phyloP scores from a whole-genome alignment of 2,329 filamentous ascomycete genomes.

The Penicillium verrucosum region DNA sequence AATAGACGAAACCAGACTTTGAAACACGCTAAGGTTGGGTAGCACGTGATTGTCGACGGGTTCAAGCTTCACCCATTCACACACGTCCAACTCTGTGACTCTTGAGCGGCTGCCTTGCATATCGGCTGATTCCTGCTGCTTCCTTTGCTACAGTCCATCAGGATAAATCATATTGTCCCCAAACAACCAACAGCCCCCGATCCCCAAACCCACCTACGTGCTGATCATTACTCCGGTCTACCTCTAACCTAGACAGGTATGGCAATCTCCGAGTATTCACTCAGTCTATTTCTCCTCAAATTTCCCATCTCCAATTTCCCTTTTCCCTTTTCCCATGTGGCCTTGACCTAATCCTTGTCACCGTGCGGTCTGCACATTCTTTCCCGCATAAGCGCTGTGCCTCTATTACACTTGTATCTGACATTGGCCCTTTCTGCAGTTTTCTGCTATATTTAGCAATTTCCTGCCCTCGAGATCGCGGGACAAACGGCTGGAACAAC shows the following conservation, averaged over 20 bases:
- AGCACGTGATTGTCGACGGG: conserved; percentile 6
- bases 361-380: conserved; percentile 1
- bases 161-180: neutral
- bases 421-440: conserved; percentile 25
- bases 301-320: neutral
- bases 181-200: neutral
- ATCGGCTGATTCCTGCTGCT: conserved; percentile 6
- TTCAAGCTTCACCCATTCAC: conserved; percentile 20
- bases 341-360: neutral
- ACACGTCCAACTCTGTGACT: conserved; percentile 9
- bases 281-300: conserved; percentile 8
- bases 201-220: conserved; percentile 5
- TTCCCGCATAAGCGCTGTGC: conserved; percentile 20
- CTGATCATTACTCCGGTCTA: conserved; percentile 25
- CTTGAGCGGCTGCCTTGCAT: conserved; percentile 1
- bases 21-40: conserved; percentile 28
- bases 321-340: neutral
- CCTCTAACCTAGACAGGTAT: conserved; percentile 17
- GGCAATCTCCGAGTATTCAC: conserved; percentile 15
- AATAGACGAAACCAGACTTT: conserved; percentile 21
- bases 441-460: conserved; percentile 39
- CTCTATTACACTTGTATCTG: conserved; percentile 25
- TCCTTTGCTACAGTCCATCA: neutral
- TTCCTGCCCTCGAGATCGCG: conserved; percentile 22
- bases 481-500: conserved; percentile 24